Base-by-base conservation (phyloP, 1,284 basidiomycete genomes). In the Calocybe gambosa region DNA sequence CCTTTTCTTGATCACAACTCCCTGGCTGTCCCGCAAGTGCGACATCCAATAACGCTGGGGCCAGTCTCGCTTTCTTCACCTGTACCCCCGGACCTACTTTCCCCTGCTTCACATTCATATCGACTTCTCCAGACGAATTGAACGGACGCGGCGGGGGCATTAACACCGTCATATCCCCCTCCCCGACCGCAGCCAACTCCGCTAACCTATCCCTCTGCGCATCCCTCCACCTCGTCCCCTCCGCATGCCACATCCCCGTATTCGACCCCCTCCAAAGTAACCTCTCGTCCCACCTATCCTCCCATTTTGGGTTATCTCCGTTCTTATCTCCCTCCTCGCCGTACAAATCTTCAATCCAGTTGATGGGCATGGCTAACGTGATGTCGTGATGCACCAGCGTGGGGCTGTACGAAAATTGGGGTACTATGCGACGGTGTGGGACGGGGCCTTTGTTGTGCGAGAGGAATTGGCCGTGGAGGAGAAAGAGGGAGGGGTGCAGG, bases 231-330 rank as follows among this genome's bases (percentile, higher is more conserved):
- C 68, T 62, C 8, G 64, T 64, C 1, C 58, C 50, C 4, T 58
- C 51, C 0, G 61, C 61, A 46, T 78, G 74, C 54, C 64, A 69
- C 3, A 83, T 80, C 6, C 83, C 84, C 0, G 82, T 85, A 41
- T 74, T 82, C 36, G 70, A 74, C 4, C 84, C 83, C 18, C 83
- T 68, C 84, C 83, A 86, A 16, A 77, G 61, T 21, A 85, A 55
- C 21, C 75, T 57, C 38, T 77, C 69, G 46, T 83, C 73, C 7
- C 55, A 45, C 58, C 80, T 82, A 12, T 71, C 65, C 2, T 73
- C 71, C 77, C 79, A 85, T 0, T 60, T 62, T 0, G 76, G 70
- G 54, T 83, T 77, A 42, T 70, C 59, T n/a, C 15, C 31, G 3
- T 13, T 13, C 8, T 10, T 29, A 29, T 29, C 28, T 10, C 13